Base-by-base conservation (phyloP, 441 rosid genomes). In the Corymbia calophylla region DNA sequence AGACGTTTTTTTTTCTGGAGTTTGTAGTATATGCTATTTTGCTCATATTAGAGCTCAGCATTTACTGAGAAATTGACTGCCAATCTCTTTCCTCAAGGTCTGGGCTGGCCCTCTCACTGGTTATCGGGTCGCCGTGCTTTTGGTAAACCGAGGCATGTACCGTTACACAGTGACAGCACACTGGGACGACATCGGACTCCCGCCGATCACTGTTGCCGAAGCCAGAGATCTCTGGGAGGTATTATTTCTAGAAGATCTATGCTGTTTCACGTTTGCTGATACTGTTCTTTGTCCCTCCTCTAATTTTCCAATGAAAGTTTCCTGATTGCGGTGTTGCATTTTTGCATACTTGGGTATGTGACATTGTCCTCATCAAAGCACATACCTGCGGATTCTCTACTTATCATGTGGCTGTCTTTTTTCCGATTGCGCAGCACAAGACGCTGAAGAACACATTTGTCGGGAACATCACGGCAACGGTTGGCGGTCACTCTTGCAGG, bases 171-270 rank as follows among this genome's bases (percentile, higher is more conserved):
- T 95, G 2, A 96, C 95, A 48, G 98, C 97, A 39, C 68, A 86
- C 32, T 95, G 96, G 98, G 96, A 94, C 31, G 98, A 96, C 91
- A 90, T 96, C 86, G 97, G 94, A 51, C 91, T 96, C 54, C 94
- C 95, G 53, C 88, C 91, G 44, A 90, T 87, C 39, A 95, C 92
- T 88, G 89, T 93, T 8, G 96, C 94, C 49, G 93, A 94, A 92
- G 96, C 95, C 86, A 95, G 97, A 92, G 97, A 96, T 93, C 91
- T 95, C 49, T 96, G 98, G 97, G 91, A 96, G 97, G 97, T 95
- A 95, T 54, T 21, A 27, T 87, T 12, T 21, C 64, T 77, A 6
- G 84, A 77, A 77, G 29, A 44, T 44, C 84, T 44, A 23, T 77
- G 51, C 51, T 77, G n/a, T 44, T 44, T 47, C 31, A 3, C 48